Percentiles rank a stretch among this genome's conserved stretches.
phyloP scores from a whole-genome alignment of 2,329 filamentous ascomycete species.

The Trichoderma gracile region DNA sequence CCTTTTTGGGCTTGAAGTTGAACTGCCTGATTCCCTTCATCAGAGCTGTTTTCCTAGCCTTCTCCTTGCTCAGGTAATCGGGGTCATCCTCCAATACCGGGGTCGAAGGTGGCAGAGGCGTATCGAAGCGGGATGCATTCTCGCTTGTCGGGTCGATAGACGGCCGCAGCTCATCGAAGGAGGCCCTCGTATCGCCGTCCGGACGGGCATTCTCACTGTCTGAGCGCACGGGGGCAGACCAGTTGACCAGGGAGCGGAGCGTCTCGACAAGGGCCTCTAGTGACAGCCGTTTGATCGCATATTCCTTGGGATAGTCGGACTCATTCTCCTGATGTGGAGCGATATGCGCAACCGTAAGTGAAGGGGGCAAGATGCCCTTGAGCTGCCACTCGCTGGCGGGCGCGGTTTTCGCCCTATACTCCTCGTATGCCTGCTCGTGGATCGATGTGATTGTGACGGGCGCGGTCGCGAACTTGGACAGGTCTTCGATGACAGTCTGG shows the following conservation, averaged over 20 bases:
- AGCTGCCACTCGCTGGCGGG: slow-evolving; percentile 78
- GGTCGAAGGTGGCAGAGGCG: slow-evolving; percentile 61
- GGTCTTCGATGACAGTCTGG: slow-evolving; percentile 89
- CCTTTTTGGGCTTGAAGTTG: slow-evolving; percentile 97
- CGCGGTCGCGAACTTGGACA: slow-evolving; percentile 81
- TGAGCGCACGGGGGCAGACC: slow-evolving; percentile 69
- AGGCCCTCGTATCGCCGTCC: slow-evolving; percentile 42
- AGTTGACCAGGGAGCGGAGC: slow-evolving; percentile 85
- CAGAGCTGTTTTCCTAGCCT: slow-evolving; percentile 88
- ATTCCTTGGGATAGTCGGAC: slow-evolving; percentile 79
- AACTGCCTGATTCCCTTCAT: slow-evolving; percentile 87
- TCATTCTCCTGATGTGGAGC: slow-evolving; percentile 60
- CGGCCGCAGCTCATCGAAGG: slow-evolving; percentile 52
- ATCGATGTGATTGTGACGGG: slow-evolving; percentile 72
- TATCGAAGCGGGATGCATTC: slow-evolving; percentile 62
- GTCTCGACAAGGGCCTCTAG: slow-evolving; percentile 88
- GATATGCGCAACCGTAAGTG: slow-evolving; percentile 78
- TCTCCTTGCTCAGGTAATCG: slow-evolving; percentile 89
- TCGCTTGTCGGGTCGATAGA: slow-evolving; percentile 70
- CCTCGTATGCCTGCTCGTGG: slow-evolving; percentile 85
- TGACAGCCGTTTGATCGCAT: slow-evolving; percentile 85
- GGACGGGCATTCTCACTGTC: slow-evolving; percentile 47
- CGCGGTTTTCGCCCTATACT: slow-evolving; percentile 65
- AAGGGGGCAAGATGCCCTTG: slow-evolving; percentile 80
- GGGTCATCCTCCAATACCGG: slow-evolving; percentile 83